phyloP scores from a whole-genome alignment of 2,329 filamentous ascomycete genomes.

The Claviceps sp. region DNA sequence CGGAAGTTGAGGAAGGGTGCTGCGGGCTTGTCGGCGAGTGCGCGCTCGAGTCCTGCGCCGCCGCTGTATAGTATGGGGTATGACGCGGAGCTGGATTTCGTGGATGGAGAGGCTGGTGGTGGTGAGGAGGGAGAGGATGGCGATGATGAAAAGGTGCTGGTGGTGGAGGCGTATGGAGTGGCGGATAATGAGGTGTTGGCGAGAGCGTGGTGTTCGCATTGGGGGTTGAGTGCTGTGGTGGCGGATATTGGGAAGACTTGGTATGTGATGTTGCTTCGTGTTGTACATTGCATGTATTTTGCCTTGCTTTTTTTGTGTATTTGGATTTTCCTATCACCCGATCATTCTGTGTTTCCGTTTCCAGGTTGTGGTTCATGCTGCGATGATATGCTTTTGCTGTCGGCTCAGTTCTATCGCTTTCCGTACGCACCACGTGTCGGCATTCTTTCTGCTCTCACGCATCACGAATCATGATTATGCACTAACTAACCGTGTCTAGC shows the following conservation, averaged over 20 bases:
- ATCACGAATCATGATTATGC: not conserved
- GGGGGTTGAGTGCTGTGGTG: conserved; percentile 58
- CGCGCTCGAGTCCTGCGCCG: conserved; percentile 22
- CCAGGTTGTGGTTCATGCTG: no score
- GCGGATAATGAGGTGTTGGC: conserved; percentile 65
- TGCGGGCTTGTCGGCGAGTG: conserved; percentile 13
- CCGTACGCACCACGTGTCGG: no score
- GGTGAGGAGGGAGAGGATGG: conserved; percentile 24
- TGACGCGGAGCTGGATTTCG: conserved; percentile 8
- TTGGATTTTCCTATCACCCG: no score
- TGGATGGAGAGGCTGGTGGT: conserved; percentile 29
- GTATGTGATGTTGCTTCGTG: conserved; percentile 25
- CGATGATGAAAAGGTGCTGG: conserved; percentile 53
- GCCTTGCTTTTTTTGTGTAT: not conserved
- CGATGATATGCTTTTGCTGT: no score
- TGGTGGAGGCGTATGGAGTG: conserved; percentile 60
- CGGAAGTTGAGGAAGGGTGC: conserved; percentile 9
- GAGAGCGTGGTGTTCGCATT: conserved; percentile 64
- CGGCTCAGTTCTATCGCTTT: no score
- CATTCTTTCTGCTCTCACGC: no score
- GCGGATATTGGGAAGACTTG: conserved; percentile 57
- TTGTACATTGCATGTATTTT: not conserved
- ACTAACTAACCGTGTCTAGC: conserved; percentile 24
- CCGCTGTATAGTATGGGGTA: conserved; percentile 8
- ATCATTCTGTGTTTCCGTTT: no score